Conservation (phyloP, 1,284 basidiomycete genomes). For the Bondarzewia mesenterica region DNA sequence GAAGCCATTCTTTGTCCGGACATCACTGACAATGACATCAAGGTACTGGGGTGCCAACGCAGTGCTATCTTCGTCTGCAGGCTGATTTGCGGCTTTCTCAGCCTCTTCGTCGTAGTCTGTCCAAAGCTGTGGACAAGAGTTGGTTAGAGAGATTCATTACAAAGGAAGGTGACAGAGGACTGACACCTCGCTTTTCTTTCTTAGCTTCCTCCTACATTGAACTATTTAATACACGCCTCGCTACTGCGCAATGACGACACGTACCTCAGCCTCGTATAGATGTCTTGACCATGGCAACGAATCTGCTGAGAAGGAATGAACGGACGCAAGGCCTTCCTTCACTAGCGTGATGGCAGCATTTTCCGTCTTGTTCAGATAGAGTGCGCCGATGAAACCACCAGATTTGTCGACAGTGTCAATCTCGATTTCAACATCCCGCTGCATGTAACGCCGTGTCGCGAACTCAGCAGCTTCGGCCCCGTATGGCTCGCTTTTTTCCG, state of each 20-base stretch:
- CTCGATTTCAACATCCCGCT: slow-evolving; percentile 92
- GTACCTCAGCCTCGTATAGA: slow-evolving; percentile 78
- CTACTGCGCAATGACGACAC: slow-evolving; percentile 2
- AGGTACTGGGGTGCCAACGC: slow-evolving; percentile 79
- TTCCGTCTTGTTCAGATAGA: slow-evolving; percentile 76
- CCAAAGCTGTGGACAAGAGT: slow-evolving; percentile 59
- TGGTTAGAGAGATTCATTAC: slow-evolving; percentile 7
- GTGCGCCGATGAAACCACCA: slow-evolving; percentile 90
- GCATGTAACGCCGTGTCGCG: slow-evolving; percentile 76
- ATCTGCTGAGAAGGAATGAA: slow-evolving; percentile 87
- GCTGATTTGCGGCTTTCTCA: slow-evolving; percentile 41
- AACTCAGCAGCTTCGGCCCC: slow-evolving; percentile 83
- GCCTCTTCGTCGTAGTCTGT: slow-evolving; percentile 68
- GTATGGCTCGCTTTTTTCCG: slow-evolving; percentile 87
- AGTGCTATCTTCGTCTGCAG: slow-evolving; percentile 33
- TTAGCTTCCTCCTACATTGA: slow-evolving; percentile 74
- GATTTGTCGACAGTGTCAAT: slow-evolving; percentile 89
- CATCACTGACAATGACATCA: slow-evolving; percentile 88
- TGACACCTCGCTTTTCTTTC: slow-evolving; percentile 65
- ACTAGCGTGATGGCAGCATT: slow-evolving; percentile 82
- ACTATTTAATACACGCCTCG: background rate
- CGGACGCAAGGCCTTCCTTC: slow-evolving; percentile 79
- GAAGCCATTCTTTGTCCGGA: slow-evolving; percentile 70
- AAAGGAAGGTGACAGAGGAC: slow-evolving; percentile 17
- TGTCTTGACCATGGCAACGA: slow-evolving; percentile 70